Evolutionary conservation across 208 protist genomes (phyloP), one percentile per base, ranked within the genome.

Genomic region (Leishmania guyanensis): DNA sequence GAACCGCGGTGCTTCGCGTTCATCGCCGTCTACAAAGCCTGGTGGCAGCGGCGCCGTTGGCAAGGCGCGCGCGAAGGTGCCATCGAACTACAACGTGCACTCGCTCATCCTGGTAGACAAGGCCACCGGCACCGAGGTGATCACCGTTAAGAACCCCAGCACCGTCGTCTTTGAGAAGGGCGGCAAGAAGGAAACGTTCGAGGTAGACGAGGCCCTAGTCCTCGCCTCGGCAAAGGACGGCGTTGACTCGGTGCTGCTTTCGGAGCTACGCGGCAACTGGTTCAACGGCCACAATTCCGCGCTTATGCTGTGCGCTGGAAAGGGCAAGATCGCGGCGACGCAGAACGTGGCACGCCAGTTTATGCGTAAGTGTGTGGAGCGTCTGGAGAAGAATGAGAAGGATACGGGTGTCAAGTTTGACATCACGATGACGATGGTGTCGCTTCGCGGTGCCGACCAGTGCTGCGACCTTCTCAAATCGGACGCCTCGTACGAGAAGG

Each of bases 71-170:
- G 90, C 90, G 53, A 93, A 92, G 79, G 82, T 89, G 62, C 92
- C 90, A 3, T 81, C 85, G 29, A 93, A 93, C 86, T 94, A 93
- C 86, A 89, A 96, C 77, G 84, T 96, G 68, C 92, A 96, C 85
- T 89, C 92, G 39, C 86, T 96, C 43, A 76, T 93, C 60, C 66
- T 96, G 29, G 83, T 94, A 22, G 90, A 94, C 70, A 86, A 80
- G 39, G 69, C 46, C 46, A 77, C 83, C 20, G 71, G 39, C 58
- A 62, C 58, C 8, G 51, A 62, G 14, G 72, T 85, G 51, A 79
- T 78, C 43, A 82, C 78, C 43, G 85, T 94, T 22, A 89, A 87
- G 80, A 86, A 94, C 83, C 85, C 90, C 33, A 88, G 86, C 69
- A 90, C 84, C 0, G 76, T 96, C 5, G 77, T 91, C 26, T 90